Percentiles rank a stretch among this genome's conserved stretches.
phyloP scores from a whole-genome alignment of 345 rosid genomes.

The Ceriops tagal region DNA sequence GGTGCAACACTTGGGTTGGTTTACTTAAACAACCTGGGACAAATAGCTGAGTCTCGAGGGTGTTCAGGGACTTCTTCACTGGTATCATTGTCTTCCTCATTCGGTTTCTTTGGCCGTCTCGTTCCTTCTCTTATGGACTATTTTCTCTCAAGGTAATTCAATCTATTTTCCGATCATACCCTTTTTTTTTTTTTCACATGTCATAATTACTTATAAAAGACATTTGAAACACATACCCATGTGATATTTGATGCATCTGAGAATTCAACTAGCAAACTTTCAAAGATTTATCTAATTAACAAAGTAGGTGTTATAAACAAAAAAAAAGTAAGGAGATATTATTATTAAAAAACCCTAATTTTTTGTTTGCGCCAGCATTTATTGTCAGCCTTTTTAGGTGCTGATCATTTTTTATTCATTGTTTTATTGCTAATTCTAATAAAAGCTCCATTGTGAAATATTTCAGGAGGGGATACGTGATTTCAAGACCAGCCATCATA shows the following conservation, averaged over 20 bases:
- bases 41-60: conserved; percentile 81
- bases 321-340: too few species aligned
- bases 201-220: too few species aligned
- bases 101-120: conserved; percentile 90
- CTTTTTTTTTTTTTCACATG: too few species aligned
- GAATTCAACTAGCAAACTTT: too few species aligned
- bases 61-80: conserved; percentile 40
- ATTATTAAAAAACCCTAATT: too few species aligned
- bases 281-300: too few species aligned
- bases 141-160: conserved; percentile 55
- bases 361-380: too few species aligned
- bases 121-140: conserved; percentile 69
- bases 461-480: conserved; percentile 44
- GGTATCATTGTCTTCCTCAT: conserved; percentile 77
- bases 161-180: not conserved
- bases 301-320: too few species aligned
- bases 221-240: too few species aligned
- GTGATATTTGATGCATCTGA: too few species aligned
- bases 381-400: too few species aligned
- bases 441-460: not conserved
- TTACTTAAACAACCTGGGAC: conserved; percentile 83
- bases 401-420: not conserved
- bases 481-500: conserved; percentile 54
- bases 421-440: not conserved
- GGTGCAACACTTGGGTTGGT: conserved; percentile 81